Percentiles rank a stretch among this genome's conserved stretches.
Evolutionary conservation across 2,329 filamentous ascomycete genomes (phyloP).

Genomic region (Arthroderma sp.): DNA sequence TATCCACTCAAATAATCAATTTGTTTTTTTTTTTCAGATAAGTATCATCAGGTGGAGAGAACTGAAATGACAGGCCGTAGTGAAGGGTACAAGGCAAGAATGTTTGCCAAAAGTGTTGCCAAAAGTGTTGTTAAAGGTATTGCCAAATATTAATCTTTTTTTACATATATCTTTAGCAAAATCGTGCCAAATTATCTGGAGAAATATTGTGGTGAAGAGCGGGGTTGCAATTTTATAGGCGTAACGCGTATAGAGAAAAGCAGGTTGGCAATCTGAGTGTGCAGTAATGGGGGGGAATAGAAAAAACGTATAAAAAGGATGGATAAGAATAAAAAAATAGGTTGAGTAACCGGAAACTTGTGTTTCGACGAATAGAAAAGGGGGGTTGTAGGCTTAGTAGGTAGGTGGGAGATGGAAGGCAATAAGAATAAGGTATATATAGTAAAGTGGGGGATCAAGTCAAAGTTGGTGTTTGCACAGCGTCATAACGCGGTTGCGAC

Average conservation of each 20-base stretch:
- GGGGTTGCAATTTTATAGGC: conserved; percentile 5
- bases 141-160: background rate
- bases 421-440: background rate
- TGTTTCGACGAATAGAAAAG: background rate
- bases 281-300: background rate
- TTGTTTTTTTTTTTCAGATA: background rate
- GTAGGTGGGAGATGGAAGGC: background rate
- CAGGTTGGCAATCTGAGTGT: background rate
- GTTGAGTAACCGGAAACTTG: background rate
- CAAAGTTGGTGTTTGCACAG: background rate
- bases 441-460: background rate
- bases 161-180: background rate
- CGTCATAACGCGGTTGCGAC: background rate
- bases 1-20: background rate
- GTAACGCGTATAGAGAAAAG: background rate
- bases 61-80: background rate
- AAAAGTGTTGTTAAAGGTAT: conserved; percentile 3
- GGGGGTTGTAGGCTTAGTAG: background rate
- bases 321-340: background rate
- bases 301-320: conserved; percentile 6
- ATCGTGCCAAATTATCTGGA: background rate
- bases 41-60: background rate
- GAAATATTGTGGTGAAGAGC: background rate
- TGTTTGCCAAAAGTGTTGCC: background rate
- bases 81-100: background rate